Base-by-base conservation (phyloP, 2,329 filamentous ascomycete genomes). In the Fusarium sublunatum region DNA sequence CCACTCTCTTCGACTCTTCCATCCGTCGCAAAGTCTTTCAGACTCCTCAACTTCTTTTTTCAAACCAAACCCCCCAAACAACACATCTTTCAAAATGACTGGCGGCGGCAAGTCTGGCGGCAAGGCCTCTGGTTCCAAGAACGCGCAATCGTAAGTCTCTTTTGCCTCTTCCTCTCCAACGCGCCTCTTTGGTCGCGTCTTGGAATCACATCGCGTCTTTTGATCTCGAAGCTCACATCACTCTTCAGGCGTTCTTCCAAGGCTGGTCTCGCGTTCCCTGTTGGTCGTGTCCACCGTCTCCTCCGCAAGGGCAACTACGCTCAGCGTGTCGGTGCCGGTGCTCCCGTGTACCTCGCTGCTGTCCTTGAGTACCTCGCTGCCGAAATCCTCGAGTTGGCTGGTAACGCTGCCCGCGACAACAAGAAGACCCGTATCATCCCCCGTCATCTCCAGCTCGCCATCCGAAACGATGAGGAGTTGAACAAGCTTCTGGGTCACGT, bases 391-490 rank as follows among this genome's bases (percentile, higher is more conserved):
- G 95, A 99, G 84, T 84, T 99, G 83, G 95, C 95, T 79, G 95
- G 95, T 74, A 99, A 99, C 81, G 95, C 95, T 75, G 95, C 95
- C 67, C 94, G 95, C 74, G 95, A 99, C 85, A 97, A 98, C 90
- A 99, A 99, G 92, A 98, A 98, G 91, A 99, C 94, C 69, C 93
- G 95, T 91, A 99, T 99, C 84, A 99, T 98, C 63, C 95, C 95
- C 69, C 93, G 95, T 82, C 95, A 99, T 82, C 88, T 99, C 43
- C 95, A 99, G 86, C 92, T 99, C 73, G 95, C 95, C 82, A 99
- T 99, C 85, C 90, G 95, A 77, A 97, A 97, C 84, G 94, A 98
- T 81, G 94, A 98, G 88, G 95, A 99, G 83, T 81, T 98, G 91
- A 97, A 98, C 91, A 98, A 97, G 88, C 90, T 96, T 65, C 86